Base-by-base conservation (phyloP, 352 stramenopile genomes). In the Phytophthora tubulina region DNA sequence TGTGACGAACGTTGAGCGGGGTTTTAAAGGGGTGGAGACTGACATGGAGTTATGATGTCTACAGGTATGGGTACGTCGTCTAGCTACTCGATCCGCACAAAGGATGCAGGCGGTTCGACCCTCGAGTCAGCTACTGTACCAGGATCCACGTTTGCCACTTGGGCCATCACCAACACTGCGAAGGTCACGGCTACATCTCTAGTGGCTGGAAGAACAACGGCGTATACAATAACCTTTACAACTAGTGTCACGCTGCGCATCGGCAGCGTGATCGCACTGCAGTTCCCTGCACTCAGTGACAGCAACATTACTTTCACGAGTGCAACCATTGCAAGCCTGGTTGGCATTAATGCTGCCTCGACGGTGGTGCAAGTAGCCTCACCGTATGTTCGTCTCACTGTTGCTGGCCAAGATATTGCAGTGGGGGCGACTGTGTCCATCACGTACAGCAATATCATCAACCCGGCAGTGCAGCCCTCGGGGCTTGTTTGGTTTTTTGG, bases 391-490 rank as follows among this genome's bases (percentile, higher is more conserved):
- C 73, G 75, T 11, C 58, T 92, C 17, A 77, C 53, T 8, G 39
- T 90, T 57, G 73, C 73, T 11, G 81, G 77, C 5, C 55, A 70
- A 38, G 65, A 71, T 2, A 60, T 82, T 14, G 31, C 45, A 13
- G 75, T 77, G 7, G 64, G 61, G 3, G 78, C 62, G 3, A 17
- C n/a, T 0, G 38, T 92, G 7, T 67, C 73, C 0, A 58, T 90
- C n/a, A 79, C 70, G 4, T 87, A 87, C 52, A 62, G 63, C 13
- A 67, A 73, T 6, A 84, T 92, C 30, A 86, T 84, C 52, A 89
- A 89, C 31, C 78, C 84, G 17, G 86, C 84, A 9, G 79, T 68
- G 4, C 80, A 84, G 44, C 21, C 55, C 2, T 67, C 72, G 21
- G 21, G 21, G 21, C 21, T 27, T 27, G 21, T 27, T 27, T 27